Evolutionary conservation across 75 land plant genomes (phyloP).

Genomic region (Isoetes taiwanensis): DNA sequence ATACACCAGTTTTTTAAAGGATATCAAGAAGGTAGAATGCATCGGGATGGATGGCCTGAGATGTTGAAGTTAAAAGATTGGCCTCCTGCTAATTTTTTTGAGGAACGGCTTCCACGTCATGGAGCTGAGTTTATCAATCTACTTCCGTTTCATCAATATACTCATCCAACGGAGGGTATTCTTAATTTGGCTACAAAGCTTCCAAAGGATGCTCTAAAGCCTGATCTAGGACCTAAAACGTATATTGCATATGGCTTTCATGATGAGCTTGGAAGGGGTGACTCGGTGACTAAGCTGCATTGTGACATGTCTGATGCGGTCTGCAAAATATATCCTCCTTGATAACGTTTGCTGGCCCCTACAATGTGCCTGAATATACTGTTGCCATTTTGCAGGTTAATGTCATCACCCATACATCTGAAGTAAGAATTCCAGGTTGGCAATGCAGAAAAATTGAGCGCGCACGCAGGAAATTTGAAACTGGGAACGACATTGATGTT

Average conservation of each 20-base stretch:
- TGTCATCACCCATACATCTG: constrained; percentile 54
- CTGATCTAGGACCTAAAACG: constrained; percentile 83
- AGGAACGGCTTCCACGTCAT: constrained; percentile 78
- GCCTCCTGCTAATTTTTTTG: constrained; percentile 76
- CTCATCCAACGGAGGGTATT: constrained; percentile 55
- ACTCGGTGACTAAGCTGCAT: constrained; percentile 92
- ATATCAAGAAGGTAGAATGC: constrained; percentile 48
- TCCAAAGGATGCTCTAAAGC: constrained; percentile 39
- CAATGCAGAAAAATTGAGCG: constrained; percentile 7
- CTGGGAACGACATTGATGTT: no score
- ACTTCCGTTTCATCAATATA: constrained; percentile 72
- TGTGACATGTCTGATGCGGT: constrained; percentile 96
- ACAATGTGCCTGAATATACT: background rate
- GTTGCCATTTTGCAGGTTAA: constrained; percentile 41
- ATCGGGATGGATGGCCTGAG: constrained; percentile 55
- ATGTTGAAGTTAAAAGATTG: constrained; percentile 89
- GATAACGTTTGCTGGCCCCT: background rate
- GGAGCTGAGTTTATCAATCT: constrained; percentile 61
- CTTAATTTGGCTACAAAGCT: constrained; percentile 73
- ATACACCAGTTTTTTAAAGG: constrained; percentile 71
- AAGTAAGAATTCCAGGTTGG: constrained; percentile 20
- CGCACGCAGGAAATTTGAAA: background rate
- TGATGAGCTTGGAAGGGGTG: constrained; percentile 78
- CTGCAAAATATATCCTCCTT: background rate
- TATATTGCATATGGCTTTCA: constrained; percentile 76